Conservation (phyloP, 2,329 filamentous ascomycete genomes). For the Onygena corvina region DNA sequence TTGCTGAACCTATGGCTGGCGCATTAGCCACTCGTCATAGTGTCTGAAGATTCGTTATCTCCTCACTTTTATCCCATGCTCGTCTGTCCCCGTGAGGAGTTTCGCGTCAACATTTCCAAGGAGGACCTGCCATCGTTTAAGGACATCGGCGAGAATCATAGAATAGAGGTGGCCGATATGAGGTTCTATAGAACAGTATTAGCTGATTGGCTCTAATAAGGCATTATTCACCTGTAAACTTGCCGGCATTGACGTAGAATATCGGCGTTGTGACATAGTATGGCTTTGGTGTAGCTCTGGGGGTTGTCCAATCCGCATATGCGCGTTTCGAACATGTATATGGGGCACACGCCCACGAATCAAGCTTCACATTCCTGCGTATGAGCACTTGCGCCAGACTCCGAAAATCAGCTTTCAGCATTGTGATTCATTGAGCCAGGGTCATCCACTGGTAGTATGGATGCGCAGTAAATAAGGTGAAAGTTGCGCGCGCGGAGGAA, state of each 20-base stretch:
- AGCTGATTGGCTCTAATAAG: slow-evolving; percentile 1
- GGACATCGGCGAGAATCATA: slow-evolving; percentile 77
- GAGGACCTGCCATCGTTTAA: slow-evolving; percentile 82
- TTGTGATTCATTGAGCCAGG: slow-evolving; percentile 17
- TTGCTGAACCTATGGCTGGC: slow-evolving; percentile 54
- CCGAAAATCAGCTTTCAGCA: slow-evolving; percentile 22
- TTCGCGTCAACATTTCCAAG: slow-evolving; percentile 54
- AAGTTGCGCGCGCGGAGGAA: not conserved
- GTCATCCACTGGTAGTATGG: not conserved
- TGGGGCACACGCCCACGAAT: slow-evolving; percentile 24
- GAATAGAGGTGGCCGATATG: slow-evolving; percentile 93
- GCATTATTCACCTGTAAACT: slow-evolving; percentile 15
- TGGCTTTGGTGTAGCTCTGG: slow-evolving; percentile 48
- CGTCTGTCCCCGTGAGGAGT: slow-evolving; percentile 84
- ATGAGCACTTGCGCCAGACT: slow-evolving; percentile 24
- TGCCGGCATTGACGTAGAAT: slow-evolving; percentile 96
- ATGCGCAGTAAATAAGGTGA: not conserved
- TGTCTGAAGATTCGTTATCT: not conserved
- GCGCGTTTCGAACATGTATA: slow-evolving; percentile 20
- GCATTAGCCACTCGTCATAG: not conserved
- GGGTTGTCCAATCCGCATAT: slow-evolving; percentile 22
- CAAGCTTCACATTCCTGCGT: slow-evolving; percentile 14
- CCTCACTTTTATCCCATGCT: slow-evolving; percentile 78
- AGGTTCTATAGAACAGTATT: slow-evolving; percentile 47
- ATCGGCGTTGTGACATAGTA: slow-evolving; percentile 95